phyloP scores from a whole-genome alignment of 345 rosid species.

The Gossypium ekmanianum region DNA sequence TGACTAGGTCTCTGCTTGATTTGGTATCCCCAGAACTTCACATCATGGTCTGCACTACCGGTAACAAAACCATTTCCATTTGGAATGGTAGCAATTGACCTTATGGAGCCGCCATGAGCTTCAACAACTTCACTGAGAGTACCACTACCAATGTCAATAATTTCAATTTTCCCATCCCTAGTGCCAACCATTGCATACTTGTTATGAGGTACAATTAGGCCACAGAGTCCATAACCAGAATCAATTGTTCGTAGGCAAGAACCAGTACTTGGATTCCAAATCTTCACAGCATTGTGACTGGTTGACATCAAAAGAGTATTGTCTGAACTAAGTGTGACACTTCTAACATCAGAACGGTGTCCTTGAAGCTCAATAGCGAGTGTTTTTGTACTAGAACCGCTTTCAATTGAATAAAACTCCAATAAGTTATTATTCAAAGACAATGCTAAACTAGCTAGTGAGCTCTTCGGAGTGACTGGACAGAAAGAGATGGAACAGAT shows the following conservation, averaged over 20 bases:
- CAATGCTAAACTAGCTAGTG: constrained; percentile 66
- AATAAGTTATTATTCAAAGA: constrained; percentile 82
- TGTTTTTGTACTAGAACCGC: constrained; percentile 43
- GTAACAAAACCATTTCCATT: constrained; percentile 81
- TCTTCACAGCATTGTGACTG: constrained; percentile 82
- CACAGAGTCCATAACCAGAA: constrained; percentile 90
- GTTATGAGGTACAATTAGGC: constrained; percentile 74
- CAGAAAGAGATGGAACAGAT: constrained; percentile 77
- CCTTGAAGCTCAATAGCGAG: constrained; percentile 83
- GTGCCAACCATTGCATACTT: constrained; percentile 89
- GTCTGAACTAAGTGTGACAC: constrained; percentile 82
- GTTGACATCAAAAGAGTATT: constrained; percentile 90
- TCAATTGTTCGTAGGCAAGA: constrained; percentile 86
- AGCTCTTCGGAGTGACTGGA: constrained; percentile 55
- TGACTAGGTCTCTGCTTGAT: constrained; percentile 63
- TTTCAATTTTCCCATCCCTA: constrained; percentile 72
- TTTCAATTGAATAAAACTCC: constrained; percentile 73
- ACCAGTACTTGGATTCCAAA: constrained; percentile 97
- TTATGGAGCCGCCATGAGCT: constrained; percentile 85
- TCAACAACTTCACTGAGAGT: constrained; percentile 63
- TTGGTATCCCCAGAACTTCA: constrained; percentile 89
- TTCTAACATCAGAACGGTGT: constrained; percentile 91
- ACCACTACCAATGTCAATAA: constrained; percentile 86
- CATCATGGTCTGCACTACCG: constrained; percentile 91
- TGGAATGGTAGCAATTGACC: constrained; percentile 71